Evolutionary conservation across 352 stramenopile species (phyloP).

Genomic region (Pythium plurisporium): DNA sequence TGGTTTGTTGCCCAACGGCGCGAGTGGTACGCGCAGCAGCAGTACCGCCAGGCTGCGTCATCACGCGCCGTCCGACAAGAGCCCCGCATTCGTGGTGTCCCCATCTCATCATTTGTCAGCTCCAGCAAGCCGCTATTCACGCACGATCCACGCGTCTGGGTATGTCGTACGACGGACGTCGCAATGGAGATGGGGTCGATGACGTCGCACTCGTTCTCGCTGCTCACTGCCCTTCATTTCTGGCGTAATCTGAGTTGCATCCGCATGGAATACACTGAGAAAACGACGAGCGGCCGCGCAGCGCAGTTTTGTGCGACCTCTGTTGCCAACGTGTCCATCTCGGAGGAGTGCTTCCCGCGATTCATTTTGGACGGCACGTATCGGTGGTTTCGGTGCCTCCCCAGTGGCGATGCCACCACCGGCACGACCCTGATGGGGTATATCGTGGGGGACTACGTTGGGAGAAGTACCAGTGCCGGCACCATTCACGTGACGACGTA

Average conservation of each 20-base stretch:
- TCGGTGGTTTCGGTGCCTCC: conserved; percentile 7
- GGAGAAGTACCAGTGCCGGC: not conserved
- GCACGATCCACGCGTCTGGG: conserved; percentile 2
- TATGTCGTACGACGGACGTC: conserved; percentile 1
- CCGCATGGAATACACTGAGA: not conserved
- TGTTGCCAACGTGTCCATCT: not conserved
- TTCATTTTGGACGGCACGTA: conserved; percentile 4
- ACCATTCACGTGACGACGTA: conserved; percentile 8
- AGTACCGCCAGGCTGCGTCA: not conserved
- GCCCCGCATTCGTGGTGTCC: not conserved
- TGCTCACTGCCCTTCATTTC: conserved; percentile 4
- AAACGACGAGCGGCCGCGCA: not conserved
- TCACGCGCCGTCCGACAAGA: not conserved
- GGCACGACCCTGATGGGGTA: conserved; percentile 9
- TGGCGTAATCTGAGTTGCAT: conserved; percentile 11
- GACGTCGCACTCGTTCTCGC: not conserved
- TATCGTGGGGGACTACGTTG: conserved; percentile 12
- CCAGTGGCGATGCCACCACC: conserved; percentile 3
- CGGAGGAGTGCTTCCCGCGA: not conserved
- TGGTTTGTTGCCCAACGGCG: conserved; percentile 2
- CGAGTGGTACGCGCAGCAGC: not conserved
- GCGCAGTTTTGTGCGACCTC: conserved; percentile 4
- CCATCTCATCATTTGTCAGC: not conserved
- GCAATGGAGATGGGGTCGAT: too few species aligned
- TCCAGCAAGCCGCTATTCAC: not conserved